Percentiles rank a stretch among this genome's conserved stretches.
Evolutionary conservation across 768 basidiomycete species (phyloP).

Genomic region (Pleurotus sapidus): DNA sequence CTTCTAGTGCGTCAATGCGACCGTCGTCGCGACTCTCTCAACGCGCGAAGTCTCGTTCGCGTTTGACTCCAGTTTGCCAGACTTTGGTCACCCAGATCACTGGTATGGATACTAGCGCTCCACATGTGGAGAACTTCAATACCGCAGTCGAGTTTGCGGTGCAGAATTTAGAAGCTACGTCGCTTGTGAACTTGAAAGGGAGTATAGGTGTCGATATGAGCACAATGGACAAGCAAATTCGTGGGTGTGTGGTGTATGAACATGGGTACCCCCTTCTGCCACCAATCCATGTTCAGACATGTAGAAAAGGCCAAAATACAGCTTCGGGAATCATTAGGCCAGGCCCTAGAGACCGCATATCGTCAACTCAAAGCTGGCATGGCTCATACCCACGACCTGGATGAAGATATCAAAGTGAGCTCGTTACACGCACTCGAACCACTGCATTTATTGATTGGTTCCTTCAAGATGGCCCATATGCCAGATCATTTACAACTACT

Average conservation of each 20-base stretch:
- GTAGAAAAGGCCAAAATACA: constrained; percentile 70
- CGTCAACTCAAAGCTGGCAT: constrained; percentile 47
- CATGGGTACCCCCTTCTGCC: background rate
- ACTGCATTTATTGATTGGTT: constrained; percentile 5
- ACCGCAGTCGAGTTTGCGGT: constrained; percentile 53
- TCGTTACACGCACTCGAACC: background rate
- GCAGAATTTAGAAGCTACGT: constrained; percentile 56
- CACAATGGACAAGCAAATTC: constrained; percentile 52
- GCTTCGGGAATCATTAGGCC: constrained; percentile 56
- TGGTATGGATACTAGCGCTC: constrained; percentile 45
- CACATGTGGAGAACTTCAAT: constrained; percentile 36
- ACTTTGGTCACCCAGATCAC: constrained; percentile 52
- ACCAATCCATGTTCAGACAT: constrained; percentile 33
- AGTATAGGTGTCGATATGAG: constrained; percentile 55
- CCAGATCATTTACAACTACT: constrained; percentile 75
- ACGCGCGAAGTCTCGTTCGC: constrained; percentile 25
- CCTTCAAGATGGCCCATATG: constrained; percentile 49
- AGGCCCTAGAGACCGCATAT: constrained; percentile 57
- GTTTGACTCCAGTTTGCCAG: constrained; percentile 53
- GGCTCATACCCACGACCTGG: constrained; percentile 52
- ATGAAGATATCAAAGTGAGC: constrained; percentile 60
- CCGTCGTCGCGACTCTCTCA: constrained; percentile 53
- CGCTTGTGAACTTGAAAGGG: constrained; percentile 41
- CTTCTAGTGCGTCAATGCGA: constrained; percentile 39
- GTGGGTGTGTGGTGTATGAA: constrained; percentile 41